Percentiles rank a stretch among this genome's conserved stretches.
These are phyloP conservation scores for Tubosaeta brunneosetosa DNA, from an alignment of 768 basidiomycete genomes.

Conservation along the genomic window DNA sequence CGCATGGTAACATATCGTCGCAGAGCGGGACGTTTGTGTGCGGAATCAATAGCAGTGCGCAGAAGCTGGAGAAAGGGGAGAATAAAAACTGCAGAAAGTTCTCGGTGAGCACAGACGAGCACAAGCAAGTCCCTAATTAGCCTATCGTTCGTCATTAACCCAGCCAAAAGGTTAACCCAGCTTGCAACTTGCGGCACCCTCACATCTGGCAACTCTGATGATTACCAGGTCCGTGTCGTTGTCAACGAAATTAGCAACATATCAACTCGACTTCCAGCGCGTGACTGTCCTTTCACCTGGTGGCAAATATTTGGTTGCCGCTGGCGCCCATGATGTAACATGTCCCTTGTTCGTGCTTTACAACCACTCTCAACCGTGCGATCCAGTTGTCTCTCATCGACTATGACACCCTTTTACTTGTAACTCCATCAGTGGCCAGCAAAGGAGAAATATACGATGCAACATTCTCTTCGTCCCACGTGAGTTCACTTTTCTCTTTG, in stretches of 20 bases:
- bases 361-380: conserved; percentile 9
- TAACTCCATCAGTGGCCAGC: conserved; percentile 47
- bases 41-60: conserved; percentile 78
- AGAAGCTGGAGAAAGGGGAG: conserved; percentile 54
- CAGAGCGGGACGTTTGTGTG: conserved; percentile 62
- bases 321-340: conserved; percentile 67
- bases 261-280: conserved; percentile 46
- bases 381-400: conserved; percentile 59
- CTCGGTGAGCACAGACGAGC: conserved; percentile 39
- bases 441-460: conserved; percentile 85
- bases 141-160: conserved; percentile 9
- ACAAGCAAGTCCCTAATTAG: conserved; percentile 44
- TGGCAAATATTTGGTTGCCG: conserved; percentile 59
- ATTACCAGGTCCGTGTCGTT: conserved; percentile 73
- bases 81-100: conserved; percentile 88
- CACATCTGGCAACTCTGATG: conserved; percentile 53
- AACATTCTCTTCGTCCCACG: conserved; percentile 65
- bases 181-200: conserved; percentile 58
- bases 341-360: conserved; percentile 14
- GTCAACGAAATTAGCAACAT: not conserved
- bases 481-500: conserved; percentile 28
- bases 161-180: conserved; percentile 12
- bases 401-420: conserved; percentile 53
- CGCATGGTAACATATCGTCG: not conserved
- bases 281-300: conserved; percentile 79